Conservation (phyloP, 495 filamentous ascomycete species). For the Aspergillus saccharolyticus region DNA sequence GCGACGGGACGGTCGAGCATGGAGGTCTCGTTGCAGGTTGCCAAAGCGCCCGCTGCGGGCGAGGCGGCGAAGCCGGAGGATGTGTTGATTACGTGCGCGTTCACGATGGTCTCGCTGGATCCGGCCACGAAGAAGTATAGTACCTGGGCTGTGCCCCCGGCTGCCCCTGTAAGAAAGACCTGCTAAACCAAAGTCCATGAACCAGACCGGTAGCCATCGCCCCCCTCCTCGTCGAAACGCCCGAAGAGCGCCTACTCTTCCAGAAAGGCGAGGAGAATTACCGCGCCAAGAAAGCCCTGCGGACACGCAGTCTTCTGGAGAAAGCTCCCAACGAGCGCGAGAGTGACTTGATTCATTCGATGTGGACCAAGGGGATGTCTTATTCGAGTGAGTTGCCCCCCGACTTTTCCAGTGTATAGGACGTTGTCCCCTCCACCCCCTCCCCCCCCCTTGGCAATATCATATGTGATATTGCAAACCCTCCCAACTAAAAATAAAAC, state of each 20-base stretch:
- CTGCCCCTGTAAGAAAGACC: no score
- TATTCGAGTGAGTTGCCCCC: constrained; percentile 48
- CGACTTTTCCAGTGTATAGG: no score
- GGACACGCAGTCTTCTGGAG: constrained; percentile 60
- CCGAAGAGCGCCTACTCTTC: constrained; percentile 68
- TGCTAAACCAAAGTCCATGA: no score
- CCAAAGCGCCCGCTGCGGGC: constrained; percentile 56
- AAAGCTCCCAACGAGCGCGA: constrained; percentile 73
- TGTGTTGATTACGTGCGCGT: constrained; percentile 71
- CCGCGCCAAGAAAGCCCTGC: constrained; percentile 62
- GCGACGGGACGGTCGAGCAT: constrained; percentile 75
- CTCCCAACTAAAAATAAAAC: no score
- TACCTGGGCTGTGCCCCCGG: no score
- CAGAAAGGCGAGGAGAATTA: constrained; percentile 67
- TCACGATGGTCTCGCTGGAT: constrained; percentile 80
- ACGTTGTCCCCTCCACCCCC: not conserved
- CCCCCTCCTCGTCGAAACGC: constrained; percentile 58
- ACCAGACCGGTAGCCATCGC: constrained; percentile 47
- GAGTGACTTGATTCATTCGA: constrained; percentile 70
- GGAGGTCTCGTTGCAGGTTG: constrained; percentile 73
- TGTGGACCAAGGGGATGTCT: constrained; percentile 69
- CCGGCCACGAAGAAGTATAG: constrained; percentile 68
- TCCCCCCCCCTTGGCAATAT: no score
- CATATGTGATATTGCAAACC: no score
- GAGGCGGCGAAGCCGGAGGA: constrained; percentile 58